Evolutionary conservation across 306 rosid species (phyloP), one percentile per base, ranked within the genome.

Genomic region (Vigna reflexopilosa): DNA sequence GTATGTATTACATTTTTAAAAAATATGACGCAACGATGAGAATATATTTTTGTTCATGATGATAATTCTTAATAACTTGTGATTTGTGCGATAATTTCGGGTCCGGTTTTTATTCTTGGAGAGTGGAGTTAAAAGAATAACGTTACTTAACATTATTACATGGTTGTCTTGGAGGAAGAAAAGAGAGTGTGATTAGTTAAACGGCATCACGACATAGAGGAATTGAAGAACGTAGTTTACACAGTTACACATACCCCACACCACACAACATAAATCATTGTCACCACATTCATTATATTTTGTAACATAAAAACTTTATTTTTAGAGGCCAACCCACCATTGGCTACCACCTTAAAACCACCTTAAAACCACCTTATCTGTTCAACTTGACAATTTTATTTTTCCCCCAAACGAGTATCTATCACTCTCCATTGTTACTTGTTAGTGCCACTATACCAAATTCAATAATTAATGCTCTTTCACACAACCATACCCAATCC

Each of bases 141-240:
- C 19, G 26, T 32, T 69, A 19, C 15, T 68, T 20, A 70, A 69
- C 77, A 68, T 44, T 49, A 55, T 54, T 6, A 57, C 77, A 59
- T 78, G 42, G 16, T 61, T 48, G 70, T 70, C 71, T 14, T 4
- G 1, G 54, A 34, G 26, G 19, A 58, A 16, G 17, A 77, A 45
- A 44, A 20, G 3, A 7, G 4, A 67, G 30, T 1, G 20, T 58
- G 76, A 56, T 45, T 58, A 57, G 44, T 56, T 55, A n/a, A 77
- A 67, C 13, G 15, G 40, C 48, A 66, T 40, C 0, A 56, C 14
- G 61, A 16, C 61, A 56, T 7, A 26, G 14, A 78, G 69, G 40
- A 50, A 57, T 20, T 57, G 63, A 67, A 67, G 38, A 66, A 42
- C 4, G 14, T 45, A 34, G 36, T 61, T 28, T 45, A 11, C 49